Evolutionary conservation across 78 protist species (phyloP).

Genomic region (Chrysochromulina parva): DNA sequence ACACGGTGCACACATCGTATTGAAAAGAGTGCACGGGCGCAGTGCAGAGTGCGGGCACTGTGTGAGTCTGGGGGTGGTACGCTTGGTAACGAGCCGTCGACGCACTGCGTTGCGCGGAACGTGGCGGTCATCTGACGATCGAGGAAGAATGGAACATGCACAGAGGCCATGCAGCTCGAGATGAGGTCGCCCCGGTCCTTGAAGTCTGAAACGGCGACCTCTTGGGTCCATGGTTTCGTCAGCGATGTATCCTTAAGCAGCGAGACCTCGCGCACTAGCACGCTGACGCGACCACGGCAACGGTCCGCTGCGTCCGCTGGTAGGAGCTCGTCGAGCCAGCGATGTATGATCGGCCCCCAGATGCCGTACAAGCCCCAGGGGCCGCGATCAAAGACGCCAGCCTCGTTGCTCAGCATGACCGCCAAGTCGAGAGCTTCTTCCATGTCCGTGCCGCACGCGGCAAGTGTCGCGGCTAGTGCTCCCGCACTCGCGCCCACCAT

Average conservation of each 20-base stretch:
- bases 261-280: neutral
- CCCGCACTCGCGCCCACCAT: neutral
- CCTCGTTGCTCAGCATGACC: neutral
- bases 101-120: neutral
- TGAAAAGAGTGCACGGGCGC: no score
- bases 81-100: neutral
- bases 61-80: no score
- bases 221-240: neutral
- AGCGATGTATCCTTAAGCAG: neutral
- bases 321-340: slow-evolving; percentile 21
- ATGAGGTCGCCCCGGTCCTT: neutral
- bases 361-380: neutral
- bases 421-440: neutral
- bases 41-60: no score
- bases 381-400: neutral
- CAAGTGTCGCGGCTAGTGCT: neutral
- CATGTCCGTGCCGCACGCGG: neutral
- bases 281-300: neutral
- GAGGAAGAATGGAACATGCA: neutral
- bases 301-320: neutral
- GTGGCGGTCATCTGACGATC: neutral
- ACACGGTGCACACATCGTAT: no score
- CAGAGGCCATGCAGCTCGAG: neutral
- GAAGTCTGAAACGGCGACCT: neutral
- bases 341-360: neutral